A percentile compares a stretch with the other conserved stretches of the same genome.
These are phyloP conservation scores for Selaginella moellendorffii DNA, from an alignment of 75 land plant genomes.

Conservation along the genomic window DNA sequence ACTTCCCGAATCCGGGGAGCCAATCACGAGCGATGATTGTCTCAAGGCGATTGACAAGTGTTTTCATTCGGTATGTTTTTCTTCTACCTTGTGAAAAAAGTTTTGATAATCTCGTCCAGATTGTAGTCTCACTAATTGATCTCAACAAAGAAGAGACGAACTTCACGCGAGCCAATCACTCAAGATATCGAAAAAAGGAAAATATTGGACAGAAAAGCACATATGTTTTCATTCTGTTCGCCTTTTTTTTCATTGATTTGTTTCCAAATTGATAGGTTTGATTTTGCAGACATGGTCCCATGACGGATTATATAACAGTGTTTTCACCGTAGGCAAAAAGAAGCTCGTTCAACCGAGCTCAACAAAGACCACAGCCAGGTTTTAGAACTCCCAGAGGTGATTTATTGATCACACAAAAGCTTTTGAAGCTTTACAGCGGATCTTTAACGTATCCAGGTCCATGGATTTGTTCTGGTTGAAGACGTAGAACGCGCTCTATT, in stretches of 20 bases:
- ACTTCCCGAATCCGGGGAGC: slow-evolving; percentile 68
- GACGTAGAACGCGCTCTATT: slow-evolving; percentile 53
- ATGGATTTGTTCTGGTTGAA: slow-evolving; percentile 66
- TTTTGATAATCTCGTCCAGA: too few species aligned
- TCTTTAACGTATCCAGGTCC: slow-evolving; percentile 24
- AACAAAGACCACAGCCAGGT: slow-evolving; percentile 95
- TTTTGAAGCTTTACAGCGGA: background rate
- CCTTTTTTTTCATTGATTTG: too few species aligned
- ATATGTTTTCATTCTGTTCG: background rate
- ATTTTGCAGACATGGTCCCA: too few species aligned
- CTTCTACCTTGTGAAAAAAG: too few species aligned
- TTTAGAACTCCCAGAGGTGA: slow-evolving; percentile 83
- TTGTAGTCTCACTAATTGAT: too few species aligned
- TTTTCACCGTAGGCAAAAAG: slow-evolving; percentile 63
- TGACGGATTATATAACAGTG: slow-evolving; percentile 30
- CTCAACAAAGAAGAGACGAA: too few species aligned
- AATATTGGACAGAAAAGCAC: background rate
- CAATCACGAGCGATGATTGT: slow-evolving; percentile 85
- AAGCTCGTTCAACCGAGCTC: slow-evolving; percentile 77
- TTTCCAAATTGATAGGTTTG: too few species aligned
- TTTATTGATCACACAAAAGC: too few species aligned
- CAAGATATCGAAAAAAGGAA: slow-evolving; percentile 36
- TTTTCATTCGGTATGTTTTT: too few species aligned
- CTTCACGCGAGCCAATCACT: too few species aligned
- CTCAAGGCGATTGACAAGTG: slow-evolving; percentile 78